Evolutionary conservation across 176 grass and related monocot species (phyloP), one percentile per base, ranked within the genome.

Genomic region (Oryza longistaminata): DNA sequence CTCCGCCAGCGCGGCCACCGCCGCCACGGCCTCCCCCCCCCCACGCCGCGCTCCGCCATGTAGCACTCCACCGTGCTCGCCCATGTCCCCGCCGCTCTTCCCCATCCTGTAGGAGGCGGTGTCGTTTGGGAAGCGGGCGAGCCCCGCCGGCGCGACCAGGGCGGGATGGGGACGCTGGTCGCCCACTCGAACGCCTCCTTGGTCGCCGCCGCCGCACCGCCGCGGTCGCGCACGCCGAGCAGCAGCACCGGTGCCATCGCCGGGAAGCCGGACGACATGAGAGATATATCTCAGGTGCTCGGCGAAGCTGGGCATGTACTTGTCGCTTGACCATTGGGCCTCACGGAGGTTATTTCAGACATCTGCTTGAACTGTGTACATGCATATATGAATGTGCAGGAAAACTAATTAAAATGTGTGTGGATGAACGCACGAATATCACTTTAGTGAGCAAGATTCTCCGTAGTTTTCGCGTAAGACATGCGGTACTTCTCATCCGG

Each of bases 171-270:
- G 21, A 5, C 12, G 35, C 35, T 35, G 34, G 34, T 35, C 6
- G 46, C 70, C 88, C 84, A 90, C 0, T 79, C 9, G n/a, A 90
- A 87, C 3, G 14, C 73, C 70, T 90, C 88, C 62, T n/a, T 7
- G 0, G 83, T 82, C 6, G 81, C 68, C 5, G 42, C 35, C 6
- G 5, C 34, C 34, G 34, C 34, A 35, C 49, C 76, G 0, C 4
- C 65, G 55, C 2, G 0, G 14, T 6, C 7, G 2, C 14, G 50
- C 0, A 65, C 62, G 3, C 84, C 88, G 39, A 87, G 26, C 1
- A 90, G 81, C 1, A 73, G 24, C 37, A 60, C 26, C 1, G 70
- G 29, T 26, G 49, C 53, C 0, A 82, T 62, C 2, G 34, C 53
- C 2, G 75, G 75, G 0, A 72, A 24, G 26, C 66, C 72, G 1